These are phyloP conservation scores for Aschersonia sp. DNA, from an alignment of 2,329 filamentous ascomycete species.

Conservation along the genomic window DNA sequence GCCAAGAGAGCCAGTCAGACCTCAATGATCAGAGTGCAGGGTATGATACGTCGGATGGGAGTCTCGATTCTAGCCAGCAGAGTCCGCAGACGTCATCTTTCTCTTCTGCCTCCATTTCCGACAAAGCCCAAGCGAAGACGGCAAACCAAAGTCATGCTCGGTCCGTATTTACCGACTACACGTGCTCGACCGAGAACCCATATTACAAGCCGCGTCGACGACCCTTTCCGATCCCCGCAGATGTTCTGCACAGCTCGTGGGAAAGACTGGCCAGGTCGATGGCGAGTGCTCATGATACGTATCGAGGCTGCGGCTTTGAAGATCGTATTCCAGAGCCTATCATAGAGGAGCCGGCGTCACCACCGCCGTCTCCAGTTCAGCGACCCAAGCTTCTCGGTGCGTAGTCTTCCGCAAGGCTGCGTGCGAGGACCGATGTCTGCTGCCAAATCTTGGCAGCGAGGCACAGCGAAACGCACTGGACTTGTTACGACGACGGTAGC, in stretches of 20 bases:
- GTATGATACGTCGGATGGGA: neutral
- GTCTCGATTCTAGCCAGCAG: neutral
- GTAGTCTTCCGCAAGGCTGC: neutral
- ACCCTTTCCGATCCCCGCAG: neutral
- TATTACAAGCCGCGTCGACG: constrained; percentile 17
- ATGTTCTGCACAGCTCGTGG: neutral
- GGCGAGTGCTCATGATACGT: neutral
- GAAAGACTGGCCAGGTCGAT: neutral
- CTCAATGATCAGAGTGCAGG: neutral
- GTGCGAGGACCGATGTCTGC: neutral
- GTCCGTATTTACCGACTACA: constrained; percentile 11
- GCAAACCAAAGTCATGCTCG: neutral
- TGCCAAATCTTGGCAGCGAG: neutral
- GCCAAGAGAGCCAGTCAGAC: neutral
- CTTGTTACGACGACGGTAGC: too few relatives aligned
- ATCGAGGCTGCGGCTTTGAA: neutral
- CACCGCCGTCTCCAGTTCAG: constrained; percentile 9
- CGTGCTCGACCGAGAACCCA: constrained; percentile 15
- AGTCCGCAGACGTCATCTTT: neutral
- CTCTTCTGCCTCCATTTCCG: neutral
- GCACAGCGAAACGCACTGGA: neutral
- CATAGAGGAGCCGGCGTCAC: constrained; percentile 18
- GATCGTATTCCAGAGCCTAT: constrained; percentile 15
- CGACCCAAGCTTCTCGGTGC: constrained; percentile 16
- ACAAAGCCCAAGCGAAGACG: neutral